Conservation (phyloP, 2,329 filamentous ascomycete genomes). For the Penicillium brevicompactum region DNA sequence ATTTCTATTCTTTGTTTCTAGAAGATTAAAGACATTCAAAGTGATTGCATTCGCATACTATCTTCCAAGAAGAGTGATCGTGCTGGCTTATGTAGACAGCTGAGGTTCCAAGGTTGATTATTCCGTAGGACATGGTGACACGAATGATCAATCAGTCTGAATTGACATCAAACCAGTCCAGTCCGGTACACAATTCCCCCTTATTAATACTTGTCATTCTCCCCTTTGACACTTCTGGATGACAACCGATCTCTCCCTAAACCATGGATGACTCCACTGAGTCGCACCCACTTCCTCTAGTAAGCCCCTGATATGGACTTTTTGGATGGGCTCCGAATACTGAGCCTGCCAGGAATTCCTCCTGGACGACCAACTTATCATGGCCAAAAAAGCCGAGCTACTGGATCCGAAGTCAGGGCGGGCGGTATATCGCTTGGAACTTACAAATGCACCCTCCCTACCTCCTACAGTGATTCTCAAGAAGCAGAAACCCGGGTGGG, state of each 20-base stretch:
- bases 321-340: background rate
- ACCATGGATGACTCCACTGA: background rate
- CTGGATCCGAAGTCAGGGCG: background rate
- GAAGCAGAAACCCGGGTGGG: constrained; percentile 1
- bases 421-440: constrained; percentile 2
- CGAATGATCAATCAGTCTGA: no score
- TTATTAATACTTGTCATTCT: no score
- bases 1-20: background rate
- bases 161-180: no score
- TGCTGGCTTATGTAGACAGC: background rate
- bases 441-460: constrained; percentile 1
- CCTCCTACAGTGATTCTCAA: constrained; percentile 2
- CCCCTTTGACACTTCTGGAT: no score
- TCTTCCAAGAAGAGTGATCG: background rate
- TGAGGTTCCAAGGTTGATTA: no score
- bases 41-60: background rate
- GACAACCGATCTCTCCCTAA: background rate
- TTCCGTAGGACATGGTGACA: no score
- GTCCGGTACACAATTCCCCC: no score
- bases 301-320: background rate
- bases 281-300: background rate
- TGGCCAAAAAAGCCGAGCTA: constrained; percentile 1
- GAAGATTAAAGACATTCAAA: background rate
- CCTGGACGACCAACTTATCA: background rate
- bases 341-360: constrained; percentile 1